phyloP scores from a whole-genome alignment of 148 eudicot species.

The Bassia scoparia region DNA sequence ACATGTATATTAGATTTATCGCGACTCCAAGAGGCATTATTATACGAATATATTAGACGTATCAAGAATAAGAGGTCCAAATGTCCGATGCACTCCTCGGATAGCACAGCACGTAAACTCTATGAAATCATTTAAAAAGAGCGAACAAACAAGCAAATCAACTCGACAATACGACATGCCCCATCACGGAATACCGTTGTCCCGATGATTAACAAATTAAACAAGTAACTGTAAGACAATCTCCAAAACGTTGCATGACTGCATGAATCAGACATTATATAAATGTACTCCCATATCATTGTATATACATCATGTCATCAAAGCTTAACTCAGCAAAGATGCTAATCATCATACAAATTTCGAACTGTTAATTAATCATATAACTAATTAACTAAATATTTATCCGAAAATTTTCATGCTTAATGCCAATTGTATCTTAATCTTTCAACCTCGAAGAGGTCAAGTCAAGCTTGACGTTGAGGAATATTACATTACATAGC shows the following conservation, averaged over 20 bases:
- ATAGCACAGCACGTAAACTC: too few relatives aligned
- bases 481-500: not conserved
- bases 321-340: not conserved
- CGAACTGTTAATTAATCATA: not conserved
- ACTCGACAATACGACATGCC: not conserved
- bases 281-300: constrained; percentile 4
- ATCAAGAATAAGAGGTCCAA: too few relatives aligned
- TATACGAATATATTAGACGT: too few relatives aligned
- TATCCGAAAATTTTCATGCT: not conserved
- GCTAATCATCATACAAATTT: not conserved
- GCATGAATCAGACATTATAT: constrained; percentile 10
- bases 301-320: constrained; percentile 15
- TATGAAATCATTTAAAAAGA: too few relatives aligned
- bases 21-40: too few relatives aligned
- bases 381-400: not conserved
- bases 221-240: not conserved
- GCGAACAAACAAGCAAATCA: not conserved
- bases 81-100: too few relatives aligned
- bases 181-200: not conserved
- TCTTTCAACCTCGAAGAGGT: not conserved
- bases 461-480: constrained; percentile 1
- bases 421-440: not conserved
- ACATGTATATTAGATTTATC: too few relatives aligned
- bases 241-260: constrained; percentile 1
- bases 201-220: not conserved